Base-by-base conservation (phyloP, 2,329 filamentous ascomycete species). In the Paecilomyces sp. region DNA sequence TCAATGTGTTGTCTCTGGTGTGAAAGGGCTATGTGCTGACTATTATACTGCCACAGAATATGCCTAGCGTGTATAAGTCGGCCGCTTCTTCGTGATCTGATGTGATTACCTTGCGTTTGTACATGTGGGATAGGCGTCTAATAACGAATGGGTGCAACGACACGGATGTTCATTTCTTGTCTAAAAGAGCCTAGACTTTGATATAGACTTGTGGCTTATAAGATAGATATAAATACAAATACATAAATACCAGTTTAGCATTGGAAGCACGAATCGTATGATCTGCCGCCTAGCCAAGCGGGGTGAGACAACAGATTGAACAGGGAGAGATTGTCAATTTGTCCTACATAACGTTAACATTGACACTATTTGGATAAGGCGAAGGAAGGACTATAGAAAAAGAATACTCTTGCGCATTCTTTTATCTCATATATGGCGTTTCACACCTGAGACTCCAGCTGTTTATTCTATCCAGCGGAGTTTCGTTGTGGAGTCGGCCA, bases 41-140 rank as follows among this genome's bases (percentile, higher is more conserved):
- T 15, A 11, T 24, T 24, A 12, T 36, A 3, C 56, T 55, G 4
- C 24, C 57, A 5, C 58, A 70, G 68, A 58, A 62, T 2, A 61
- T 68, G 60, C 59, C 65, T 30, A 66, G 64, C 55, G 59, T 74
- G 11, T 67, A 68, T 62, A 69, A 69, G 54, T 63, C 52, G 12
- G 36, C 56, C 22, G 8, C 33, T 36, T 15, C 41, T 47, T 9
- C 41, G 15, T 47, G 15, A 47, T 47, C n/a, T 18, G 41, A n/a
- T 18, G 5, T 47, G 41, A 47, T 47, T 18, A n/a, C 18, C 41
- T 53, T 30, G 8, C 51, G 11, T 30, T 53, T 53, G 51, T 30
- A 30, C 28, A 53, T 25, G 24, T 53, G 51, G 51, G n/a, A 25
- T 53, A 53, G 51, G 51, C 51, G 51, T 53, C 18, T 53, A 53